phyloP scores from a whole-genome alignment of 305 asterid genomes.

The Fraxinus dipetala region DNA sequence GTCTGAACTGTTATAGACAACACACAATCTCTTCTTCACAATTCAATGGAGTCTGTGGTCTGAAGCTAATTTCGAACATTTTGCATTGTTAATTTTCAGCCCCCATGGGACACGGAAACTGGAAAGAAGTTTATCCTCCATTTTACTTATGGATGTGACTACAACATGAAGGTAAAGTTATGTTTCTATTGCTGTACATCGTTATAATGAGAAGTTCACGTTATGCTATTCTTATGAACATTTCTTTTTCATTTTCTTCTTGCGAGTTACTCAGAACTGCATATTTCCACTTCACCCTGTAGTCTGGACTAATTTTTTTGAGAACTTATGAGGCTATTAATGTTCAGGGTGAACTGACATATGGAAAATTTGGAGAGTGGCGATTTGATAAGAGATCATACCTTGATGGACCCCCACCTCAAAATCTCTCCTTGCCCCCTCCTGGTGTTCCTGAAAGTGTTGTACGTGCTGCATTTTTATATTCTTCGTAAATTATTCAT shows the following conservation, averaged over 20 bases:
- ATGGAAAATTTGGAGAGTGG: constrained; percentile 50
- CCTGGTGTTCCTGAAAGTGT: constrained; percentile 57
- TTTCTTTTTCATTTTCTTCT: background rate
- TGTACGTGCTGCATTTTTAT: constrained; percentile 31
- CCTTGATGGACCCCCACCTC: constrained; percentile 41
- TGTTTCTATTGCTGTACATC: background rate
- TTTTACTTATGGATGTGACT: constrained; percentile 52
- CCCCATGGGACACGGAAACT: constrained; percentile 52
- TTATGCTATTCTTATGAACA: background rate
- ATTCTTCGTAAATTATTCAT: background rate
- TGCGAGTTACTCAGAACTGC: background rate
- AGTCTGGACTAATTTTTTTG: background rate
- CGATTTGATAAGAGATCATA: constrained; percentile 48
- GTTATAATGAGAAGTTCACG: background rate
- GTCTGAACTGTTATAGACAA: background rate
- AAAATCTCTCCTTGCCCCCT: constrained; percentile 53
- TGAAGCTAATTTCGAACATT: constrained; percentile 2
- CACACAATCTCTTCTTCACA: background rate
- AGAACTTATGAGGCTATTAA: background rate
- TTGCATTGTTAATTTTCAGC: constrained; percentile 34
- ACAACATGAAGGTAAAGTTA: constrained; percentile 45
- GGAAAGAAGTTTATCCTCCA: constrained; percentile 47
- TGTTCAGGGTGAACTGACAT: constrained; percentile 49
- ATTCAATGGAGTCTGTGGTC: too few species aligned
- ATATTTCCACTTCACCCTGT: background rate